Conservation (phyloP, 163 green algal genomes). For the Smithsoniella earleae region DNA sequence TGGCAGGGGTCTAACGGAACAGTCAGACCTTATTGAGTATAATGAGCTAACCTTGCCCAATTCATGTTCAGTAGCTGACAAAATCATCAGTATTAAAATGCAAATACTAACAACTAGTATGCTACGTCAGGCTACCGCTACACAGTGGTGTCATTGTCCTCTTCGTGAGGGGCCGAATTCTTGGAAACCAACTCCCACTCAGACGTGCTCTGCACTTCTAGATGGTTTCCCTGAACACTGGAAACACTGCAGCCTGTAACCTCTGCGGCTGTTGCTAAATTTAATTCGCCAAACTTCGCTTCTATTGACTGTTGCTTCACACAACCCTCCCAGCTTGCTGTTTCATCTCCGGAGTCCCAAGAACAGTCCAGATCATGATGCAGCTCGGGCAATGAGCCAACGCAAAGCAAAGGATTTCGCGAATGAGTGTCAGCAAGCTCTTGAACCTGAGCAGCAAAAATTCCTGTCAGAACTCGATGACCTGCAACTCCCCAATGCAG, state of each 20-base stretch:
- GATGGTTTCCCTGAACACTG: too few species aligned
- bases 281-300: background rate
- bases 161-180: background rate
- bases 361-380: conserved; percentile 9
- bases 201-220: background rate
- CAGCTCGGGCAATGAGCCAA: conserved; percentile 21
- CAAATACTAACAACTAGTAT: too few species aligned
- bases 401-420: background rate
- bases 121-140: too few species aligned
- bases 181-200: background rate
- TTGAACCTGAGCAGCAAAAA: background rate
- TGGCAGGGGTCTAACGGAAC: too few species aligned
- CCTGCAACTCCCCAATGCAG: background rate
- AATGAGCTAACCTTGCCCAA: too few species aligned
- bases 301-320: background rate
- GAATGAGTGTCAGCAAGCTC: background rate
- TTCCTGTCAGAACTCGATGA: background rate
- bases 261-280: background rate
- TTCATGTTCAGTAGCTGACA: too few species aligned
- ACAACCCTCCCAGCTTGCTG: background rate
- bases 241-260: background rate
- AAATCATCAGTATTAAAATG: too few species aligned
- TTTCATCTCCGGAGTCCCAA: background rate
- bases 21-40: too few species aligned
- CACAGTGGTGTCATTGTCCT: too few species aligned